Conservation (phyloP, 2,329 filamentous ascomycete species). For the Zalaria obscura region DNA sequence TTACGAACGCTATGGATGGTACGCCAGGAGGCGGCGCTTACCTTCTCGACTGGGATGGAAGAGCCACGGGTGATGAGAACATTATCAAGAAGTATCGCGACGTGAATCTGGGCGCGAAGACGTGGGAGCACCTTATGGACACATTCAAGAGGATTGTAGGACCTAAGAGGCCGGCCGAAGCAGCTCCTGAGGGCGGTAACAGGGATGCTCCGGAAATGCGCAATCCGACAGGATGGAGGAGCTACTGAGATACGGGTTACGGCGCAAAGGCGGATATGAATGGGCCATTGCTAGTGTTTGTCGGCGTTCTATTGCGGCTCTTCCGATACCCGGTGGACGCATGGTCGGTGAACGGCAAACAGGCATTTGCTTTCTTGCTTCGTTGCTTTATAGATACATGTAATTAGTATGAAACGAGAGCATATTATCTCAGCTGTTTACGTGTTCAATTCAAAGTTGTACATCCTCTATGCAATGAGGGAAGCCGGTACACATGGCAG, state of each 20-base stretch:
- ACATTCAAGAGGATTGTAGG: constrained; percentile 17
- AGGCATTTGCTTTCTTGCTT: too few species aligned
- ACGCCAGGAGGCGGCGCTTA: constrained; percentile 20
- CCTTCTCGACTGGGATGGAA: constrained; percentile 23
- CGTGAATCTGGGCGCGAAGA: constrained; percentile 14
- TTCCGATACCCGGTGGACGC: too few species aligned
- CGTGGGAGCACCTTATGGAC: constrained; percentile 22
- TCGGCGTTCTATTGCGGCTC: too few species aligned
- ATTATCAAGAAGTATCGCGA: constrained; percentile 18
- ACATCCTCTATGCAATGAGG: too few species aligned
- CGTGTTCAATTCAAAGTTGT: too few species aligned
- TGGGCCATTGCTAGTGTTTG: too few species aligned
- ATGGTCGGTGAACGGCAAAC: too few species aligned
- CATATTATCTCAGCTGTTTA: too few species aligned
- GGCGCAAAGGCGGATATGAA: too few species aligned
- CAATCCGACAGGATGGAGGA: constrained; percentile 16
- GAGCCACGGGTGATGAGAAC: constrained; percentile 17
- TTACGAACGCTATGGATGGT: constrained; percentile 16
- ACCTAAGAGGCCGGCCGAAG: constrained; percentile 13
- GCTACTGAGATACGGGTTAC: neutral
- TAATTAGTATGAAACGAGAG: too few species aligned
- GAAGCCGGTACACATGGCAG: too few species aligned
- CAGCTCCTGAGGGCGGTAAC: constrained; percentile 12
- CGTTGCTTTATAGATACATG: too few species aligned
- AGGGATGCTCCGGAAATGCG: constrained; percentile 8